Conservation (phyloP, 768 basidiomycete genomes). For the Amanita subjunquillea region DNA sequence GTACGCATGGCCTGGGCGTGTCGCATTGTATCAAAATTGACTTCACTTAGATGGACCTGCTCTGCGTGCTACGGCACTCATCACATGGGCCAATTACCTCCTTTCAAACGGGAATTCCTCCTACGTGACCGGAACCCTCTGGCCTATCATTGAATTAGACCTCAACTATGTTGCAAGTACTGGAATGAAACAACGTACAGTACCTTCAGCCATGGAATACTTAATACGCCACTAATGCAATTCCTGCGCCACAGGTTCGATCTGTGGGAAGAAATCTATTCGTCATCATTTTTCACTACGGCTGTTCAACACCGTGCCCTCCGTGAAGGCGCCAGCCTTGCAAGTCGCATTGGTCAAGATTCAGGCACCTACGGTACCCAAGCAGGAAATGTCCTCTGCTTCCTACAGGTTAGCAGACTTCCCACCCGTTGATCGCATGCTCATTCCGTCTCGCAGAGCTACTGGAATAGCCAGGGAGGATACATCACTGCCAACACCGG, state of each 20-base stretch:
- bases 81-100: slow-evolving; percentile 58
- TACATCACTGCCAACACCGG: slow-evolving; percentile 70
- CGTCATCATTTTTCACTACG: slow-evolving; percentile 74
- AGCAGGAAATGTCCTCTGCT: slow-evolving; percentile 59
- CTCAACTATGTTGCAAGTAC: slow-evolving; percentile 56
- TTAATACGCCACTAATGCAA: neutral
- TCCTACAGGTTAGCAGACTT: slow-evolving; percentile 46
- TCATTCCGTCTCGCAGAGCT: slow-evolving; percentile 34
- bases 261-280: slow-evolving; percentile 65
- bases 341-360: slow-evolving; percentile 42
- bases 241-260: slow-evolving; percentile 37
- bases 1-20: slow-evolving; percentile 16
- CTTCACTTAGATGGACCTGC: slow-evolving; percentile 53
- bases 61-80: slow-evolving; percentile 55
- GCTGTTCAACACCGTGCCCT: slow-evolving; percentile 69
- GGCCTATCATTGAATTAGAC: slow-evolving; percentile 67
- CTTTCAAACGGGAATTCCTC: slow-evolving; percentile 33
- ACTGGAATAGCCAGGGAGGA: slow-evolving; percentile 49
- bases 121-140: slow-evolving; percentile 40
- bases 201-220: slow-evolving; percentile 4
- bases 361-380: slow-evolving; percentile 41
- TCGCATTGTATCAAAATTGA: neutral
- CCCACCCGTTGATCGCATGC: neutral
- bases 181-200: slow-evolving; percentile 60
- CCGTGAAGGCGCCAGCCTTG: slow-evolving; percentile 60